These are phyloP conservation scores for Globisporangium emineosum DNA, from an alignment of 352 stramenopile species.

Conservation along the genomic window DNA sequence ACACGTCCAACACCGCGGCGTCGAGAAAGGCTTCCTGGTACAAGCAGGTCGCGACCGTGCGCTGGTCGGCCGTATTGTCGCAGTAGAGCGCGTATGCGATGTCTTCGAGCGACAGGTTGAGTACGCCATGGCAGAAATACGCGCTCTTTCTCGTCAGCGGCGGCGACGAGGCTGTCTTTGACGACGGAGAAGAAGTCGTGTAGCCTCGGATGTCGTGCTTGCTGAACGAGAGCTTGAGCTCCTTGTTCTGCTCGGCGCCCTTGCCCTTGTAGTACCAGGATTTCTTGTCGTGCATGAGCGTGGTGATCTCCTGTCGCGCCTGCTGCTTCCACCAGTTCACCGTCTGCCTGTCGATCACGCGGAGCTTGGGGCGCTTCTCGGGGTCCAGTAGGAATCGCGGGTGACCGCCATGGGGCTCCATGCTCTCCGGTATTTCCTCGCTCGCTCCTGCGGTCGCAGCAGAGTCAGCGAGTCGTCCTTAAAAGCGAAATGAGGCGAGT, in stretches of 20 bases:
- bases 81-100: conserved; percentile 31
- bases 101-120: conserved; percentile 38
- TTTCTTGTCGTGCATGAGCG: conserved; percentile 25
- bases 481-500: neutral
- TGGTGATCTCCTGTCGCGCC: conserved; percentile 23
- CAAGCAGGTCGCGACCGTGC: conserved; percentile 33
- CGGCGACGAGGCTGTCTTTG: neutral
- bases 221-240: conserved; percentile 29
- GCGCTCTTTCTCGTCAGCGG: neutral
- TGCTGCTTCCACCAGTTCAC: conserved; percentile 2
- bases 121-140: conserved; percentile 28
- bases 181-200: neutral
- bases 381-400: neutral
- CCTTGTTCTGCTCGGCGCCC: conserved; percentile 10
- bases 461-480: neutral
- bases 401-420: neutral
- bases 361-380: neutral
- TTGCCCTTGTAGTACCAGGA: conserved; percentile 43
- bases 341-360: neutral
- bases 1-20: conserved; percentile 36
- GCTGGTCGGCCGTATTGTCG: conserved; percentile 30
- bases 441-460: neutral
- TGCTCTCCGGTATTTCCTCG: neutral
- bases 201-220: conserved; percentile 25
- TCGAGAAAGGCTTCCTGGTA: conserved; percentile 49